Conservation (phyloP, 805 yeast genomes). For the Hanseniaspora lachancei region DNA sequence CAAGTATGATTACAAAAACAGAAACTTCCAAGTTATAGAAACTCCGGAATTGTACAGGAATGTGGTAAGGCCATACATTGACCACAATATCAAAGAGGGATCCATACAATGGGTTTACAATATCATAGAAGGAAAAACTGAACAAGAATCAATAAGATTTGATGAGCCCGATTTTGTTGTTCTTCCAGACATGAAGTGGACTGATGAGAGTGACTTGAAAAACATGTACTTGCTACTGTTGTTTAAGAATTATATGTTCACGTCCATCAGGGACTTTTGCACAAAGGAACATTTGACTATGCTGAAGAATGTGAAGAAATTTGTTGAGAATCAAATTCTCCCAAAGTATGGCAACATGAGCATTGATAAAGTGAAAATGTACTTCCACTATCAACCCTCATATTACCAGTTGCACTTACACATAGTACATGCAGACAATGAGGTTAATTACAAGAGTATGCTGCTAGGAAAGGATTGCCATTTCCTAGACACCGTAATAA, state of each 20-base stretch:
- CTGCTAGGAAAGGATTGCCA: constrained; percentile 63
- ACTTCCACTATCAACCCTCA: constrained; percentile 89
- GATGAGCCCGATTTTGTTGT: constrained; percentile 53
- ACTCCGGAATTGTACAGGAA: constrained; percentile 61
- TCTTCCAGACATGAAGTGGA: constrained; percentile 97
- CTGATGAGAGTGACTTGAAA: constrained; percentile 48
- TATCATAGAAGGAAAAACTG: constrained; percentile 69
- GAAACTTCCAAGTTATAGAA: constrained; percentile 52
- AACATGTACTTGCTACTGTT: constrained; percentile 70
- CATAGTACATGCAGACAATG: constrained; percentile 60
- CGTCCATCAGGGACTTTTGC: constrained; percentile 58
- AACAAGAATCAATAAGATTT: constrained; percentile 64
- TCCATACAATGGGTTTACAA: constrained; percentile 82
- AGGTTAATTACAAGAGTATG: constrained; percentile 56
- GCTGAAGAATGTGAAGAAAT: constrained; percentile 35
- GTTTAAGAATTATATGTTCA: constrained; percentile 20
- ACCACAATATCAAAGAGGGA: constrained; percentile 53
- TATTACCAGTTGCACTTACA: constrained; percentile 93
- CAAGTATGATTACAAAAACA: constrained; percentile 49
- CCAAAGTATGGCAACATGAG: constrained; percentile 34
- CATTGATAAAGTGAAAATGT: constrained; percentile 53
- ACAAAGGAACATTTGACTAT: constrained; percentile 44
- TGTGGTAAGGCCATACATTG: constrained; percentile 62
- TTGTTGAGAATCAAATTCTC: constrained; percentile 38
- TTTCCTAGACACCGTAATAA: constrained; percentile 68